Evolutionary conservation across 306 rosid genomes (phyloP), one percentile per base, ranked within the genome.

Genomic region (Vicia sativa): DNA sequence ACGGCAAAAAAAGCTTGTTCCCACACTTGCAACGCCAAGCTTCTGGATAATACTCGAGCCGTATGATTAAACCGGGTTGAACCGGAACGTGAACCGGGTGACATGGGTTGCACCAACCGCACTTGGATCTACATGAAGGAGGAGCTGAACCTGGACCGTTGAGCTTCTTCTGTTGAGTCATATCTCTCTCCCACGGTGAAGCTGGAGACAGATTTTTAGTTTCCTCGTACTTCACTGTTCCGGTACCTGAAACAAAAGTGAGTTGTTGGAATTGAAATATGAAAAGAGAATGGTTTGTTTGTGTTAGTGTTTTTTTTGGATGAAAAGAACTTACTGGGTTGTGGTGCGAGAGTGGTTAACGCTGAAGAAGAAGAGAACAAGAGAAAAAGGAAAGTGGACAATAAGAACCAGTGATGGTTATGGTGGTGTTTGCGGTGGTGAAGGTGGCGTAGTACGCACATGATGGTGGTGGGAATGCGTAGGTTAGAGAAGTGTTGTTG

Each of bases 21-120:
- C 93, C 87, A 64, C 98, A 92, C 77, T 84, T 82, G 87, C 98
- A 92, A 41, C 98, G 87, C 98, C 98, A 92, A 34, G 98, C 96
- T 87, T 92, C 96, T 0, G 98, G 98, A 56, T 92, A 92, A 50
- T 92, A 92, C 86, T 92, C 98, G 12, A 92, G 87, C 0, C 96
- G 87, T 8, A 78, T 42, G 54, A 79, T 80, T 57, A 86, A 11
- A 62, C 98, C 96, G 4, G 98, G 96, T 14, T 86, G 93, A 35
- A 92, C 83, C 46, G 98, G 83, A 15, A 90, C 93, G 68, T 85
- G 98, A 37, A 92, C 98, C 54, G 98, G 82, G 15, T 74, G 29
- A 63, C 98, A 92, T 0, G 98, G 98, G 7, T 55, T 75, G 64
- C 98, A 92, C 80, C 81, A 81, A 3, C 96, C 96, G 11, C 98